phyloP scores from a whole-genome alignment of 1,284 basidiomycete species.

The Lentinula novae-zelandiae region DNA sequence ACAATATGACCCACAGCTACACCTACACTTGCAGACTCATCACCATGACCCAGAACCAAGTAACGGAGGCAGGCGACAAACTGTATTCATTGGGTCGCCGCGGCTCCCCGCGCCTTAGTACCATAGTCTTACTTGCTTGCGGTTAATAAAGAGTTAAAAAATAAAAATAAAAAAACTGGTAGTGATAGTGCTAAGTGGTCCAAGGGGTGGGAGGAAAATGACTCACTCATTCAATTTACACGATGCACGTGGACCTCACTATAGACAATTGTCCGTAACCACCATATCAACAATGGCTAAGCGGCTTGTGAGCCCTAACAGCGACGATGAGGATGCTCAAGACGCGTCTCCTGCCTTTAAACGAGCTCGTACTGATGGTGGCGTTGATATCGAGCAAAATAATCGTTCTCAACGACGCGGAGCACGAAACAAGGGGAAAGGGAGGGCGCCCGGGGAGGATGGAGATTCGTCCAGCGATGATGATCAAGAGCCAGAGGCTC shows the following conservation, averaged over 20 bases:
- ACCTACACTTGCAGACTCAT: no score
- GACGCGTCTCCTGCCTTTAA: constrained; percentile 31
- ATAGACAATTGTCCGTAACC: background rate
- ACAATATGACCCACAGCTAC: no score
- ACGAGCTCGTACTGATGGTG: constrained; percentile 37
- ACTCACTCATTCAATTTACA: background rate
- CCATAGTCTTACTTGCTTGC: no score
- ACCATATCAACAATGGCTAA: constrained; percentile 30
- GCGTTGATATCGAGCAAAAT: constrained; percentile 33
- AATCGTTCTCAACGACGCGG: constrained; percentile 7
- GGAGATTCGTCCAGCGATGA: constrained; percentile 22
- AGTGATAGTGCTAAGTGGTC: no score
- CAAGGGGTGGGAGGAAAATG: no score
- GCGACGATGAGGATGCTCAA: constrained; percentile 30
- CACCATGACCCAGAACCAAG: no score
- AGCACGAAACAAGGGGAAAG: constrained; percentile 23
- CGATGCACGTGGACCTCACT: background rate
- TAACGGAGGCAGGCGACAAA: no score
- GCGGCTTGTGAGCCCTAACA: constrained; percentile 30
- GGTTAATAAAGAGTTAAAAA: no score
- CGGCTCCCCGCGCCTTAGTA: no score
- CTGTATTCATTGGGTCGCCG: no score
- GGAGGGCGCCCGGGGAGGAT: constrained; percentile 29
- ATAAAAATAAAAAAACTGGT: no score
- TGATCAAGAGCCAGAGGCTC: constrained; percentile 32